These are phyloP conservation scores for Aspergillus ochraceoroseus DNA, from an alignment of 2,329 filamentous ascomycete species.

Conservation along the genomic window DNA sequence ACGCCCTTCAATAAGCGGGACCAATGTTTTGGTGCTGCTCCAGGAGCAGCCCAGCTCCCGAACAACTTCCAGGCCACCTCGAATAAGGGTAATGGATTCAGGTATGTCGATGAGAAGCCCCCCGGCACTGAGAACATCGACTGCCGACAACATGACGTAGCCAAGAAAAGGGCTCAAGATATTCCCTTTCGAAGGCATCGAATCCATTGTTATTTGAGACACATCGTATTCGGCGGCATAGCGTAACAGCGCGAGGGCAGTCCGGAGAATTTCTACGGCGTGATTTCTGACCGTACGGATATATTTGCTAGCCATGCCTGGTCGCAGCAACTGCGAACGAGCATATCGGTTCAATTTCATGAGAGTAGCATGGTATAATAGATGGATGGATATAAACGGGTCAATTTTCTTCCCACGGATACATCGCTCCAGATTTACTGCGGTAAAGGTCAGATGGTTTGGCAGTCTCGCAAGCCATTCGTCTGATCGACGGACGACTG, in stretches of 20 bases:
- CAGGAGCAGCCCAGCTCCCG: conserved; percentile 56
- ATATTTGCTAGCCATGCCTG: conserved; percentile 44
- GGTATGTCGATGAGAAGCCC: conserved; percentile 51
- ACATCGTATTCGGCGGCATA: conserved; percentile 23
- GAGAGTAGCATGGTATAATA: conserved; percentile 60
- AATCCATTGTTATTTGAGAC: conserved; percentile 21
- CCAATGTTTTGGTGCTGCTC: conserved; percentile 54
- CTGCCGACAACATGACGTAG: conserved; percentile 58
- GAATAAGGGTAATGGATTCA: conserved; percentile 52
- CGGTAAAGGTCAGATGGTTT: conserved; percentile 50
- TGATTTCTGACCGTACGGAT: conserved; percentile 50
- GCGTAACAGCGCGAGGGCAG: conserved; percentile 31
- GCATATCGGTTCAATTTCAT: conserved; percentile 63
- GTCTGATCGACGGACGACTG: conserved; percentile 50
- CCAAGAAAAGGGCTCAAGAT: conserved; percentile 59
- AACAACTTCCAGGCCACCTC: conserved; percentile 51
- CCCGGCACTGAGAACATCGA: conserved; percentile 62
- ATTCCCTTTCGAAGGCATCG: conserved; percentile 28
- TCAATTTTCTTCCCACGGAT: conserved; percentile 53
- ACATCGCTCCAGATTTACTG: conserved; percentile 55
- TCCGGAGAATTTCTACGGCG: conserved; percentile 50
- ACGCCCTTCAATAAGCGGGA: conserved; percentile 47
- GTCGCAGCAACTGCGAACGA: conserved; percentile 42
- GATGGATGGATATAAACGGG: conserved; percentile 60
- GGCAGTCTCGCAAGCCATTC: conserved; percentile 59